Evolutionary conservation across 352 stramenopile genomes (phyloP).

Genomic region (Phytophthora chlamydospora): DNA sequence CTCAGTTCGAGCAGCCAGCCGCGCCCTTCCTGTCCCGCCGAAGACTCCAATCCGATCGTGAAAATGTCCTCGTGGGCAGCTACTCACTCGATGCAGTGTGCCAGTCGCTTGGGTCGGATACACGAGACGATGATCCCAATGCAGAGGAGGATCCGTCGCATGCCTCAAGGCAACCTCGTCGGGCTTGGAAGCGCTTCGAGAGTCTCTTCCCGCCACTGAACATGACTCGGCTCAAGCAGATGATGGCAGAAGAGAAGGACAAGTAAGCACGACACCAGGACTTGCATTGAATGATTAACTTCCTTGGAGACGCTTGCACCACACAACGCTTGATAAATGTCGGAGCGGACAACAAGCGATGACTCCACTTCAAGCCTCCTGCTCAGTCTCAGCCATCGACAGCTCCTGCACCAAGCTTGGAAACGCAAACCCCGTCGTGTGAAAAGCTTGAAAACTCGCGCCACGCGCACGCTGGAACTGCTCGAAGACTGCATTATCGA

Average conservation of each 20-base stretch:
- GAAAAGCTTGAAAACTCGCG: conserved; percentile 20
- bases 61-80: background rate
- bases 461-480: conserved; percentile 40
- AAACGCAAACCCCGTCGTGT: conserved; percentile 17
- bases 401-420: conserved; percentile 18
- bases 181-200: conserved; percentile 50
- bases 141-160: conserved; percentile 3
- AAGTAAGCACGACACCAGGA: conserved; percentile 10
- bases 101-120: conserved; percentile 15
- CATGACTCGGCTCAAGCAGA: conserved; percentile 45
- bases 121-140: conserved; percentile 1
- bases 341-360: background rate
- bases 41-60: conserved; percentile 7
- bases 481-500: conserved; percentile 43
- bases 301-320: background rate
- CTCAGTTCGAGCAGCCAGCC: conserved; percentile 24
- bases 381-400: conserved; percentile 3
- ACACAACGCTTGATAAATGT: background rate
- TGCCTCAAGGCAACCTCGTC: conserved; percentile 18
- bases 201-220: conserved; percentile 49
- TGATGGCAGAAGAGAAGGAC: conserved; percentile 34
- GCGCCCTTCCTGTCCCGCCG: background rate
- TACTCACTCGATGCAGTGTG: conserved; percentile 32
- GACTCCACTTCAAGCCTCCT: conserved; percentile 3
- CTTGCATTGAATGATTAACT: background rate